Evolutionary conservation across 2,329 filamentous ascomycete genomes (phyloP), one percentile per base, ranked within the genome.

Genomic region (Trichophyton benhamiae): DNA sequence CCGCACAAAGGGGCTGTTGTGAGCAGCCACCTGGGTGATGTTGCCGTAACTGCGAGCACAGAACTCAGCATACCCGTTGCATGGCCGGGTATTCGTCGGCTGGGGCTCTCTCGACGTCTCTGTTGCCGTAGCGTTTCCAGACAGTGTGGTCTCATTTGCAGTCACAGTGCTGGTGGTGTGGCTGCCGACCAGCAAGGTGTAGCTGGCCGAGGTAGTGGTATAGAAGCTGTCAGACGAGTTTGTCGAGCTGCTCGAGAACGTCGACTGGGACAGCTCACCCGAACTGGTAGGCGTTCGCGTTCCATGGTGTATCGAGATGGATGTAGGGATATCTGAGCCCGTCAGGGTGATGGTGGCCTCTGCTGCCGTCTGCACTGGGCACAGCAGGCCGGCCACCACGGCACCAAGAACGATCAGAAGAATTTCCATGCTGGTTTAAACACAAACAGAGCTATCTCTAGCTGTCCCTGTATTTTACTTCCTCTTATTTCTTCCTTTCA

Each of bases 1-100:
- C 7, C 82, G 78, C 46, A 86, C 80, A 70, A 95, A 95, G 9
- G 88, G 88, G 48, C 87, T 89, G 77, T 95, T 95, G 76, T 95
- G 89, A 17, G 86, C 85, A 20, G 82, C 84, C 1, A 95, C 82
- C 68, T 88, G 80, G 61, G 88, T 91, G 72, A 94, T 86, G 72
- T 94, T 91, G 78, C 86, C 84, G 74, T 91, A 95, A 67, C 83
- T 85, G 63, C 88, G 83, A 4, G 75, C 75, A 77, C 89, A 95
- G 68, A 94, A 85, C 73, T 92, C 88, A 25, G 86, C 75, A 67
- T 88, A 84, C 71, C 85, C 84, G 74, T 95, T 95, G 79, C 89
- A 95, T 3, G 88, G 85, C 63, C 84, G 84, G 0, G 87, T 91
- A 72, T 91, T 92, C 53, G 81, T 83, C 0, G 85, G 79, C 13